A percentile compares a stretch with the other conserved stretches of the same genome.
Conservation (phyloP, 1,139 yeast genomes). For the Saccharomyces hybrid region DNA sequence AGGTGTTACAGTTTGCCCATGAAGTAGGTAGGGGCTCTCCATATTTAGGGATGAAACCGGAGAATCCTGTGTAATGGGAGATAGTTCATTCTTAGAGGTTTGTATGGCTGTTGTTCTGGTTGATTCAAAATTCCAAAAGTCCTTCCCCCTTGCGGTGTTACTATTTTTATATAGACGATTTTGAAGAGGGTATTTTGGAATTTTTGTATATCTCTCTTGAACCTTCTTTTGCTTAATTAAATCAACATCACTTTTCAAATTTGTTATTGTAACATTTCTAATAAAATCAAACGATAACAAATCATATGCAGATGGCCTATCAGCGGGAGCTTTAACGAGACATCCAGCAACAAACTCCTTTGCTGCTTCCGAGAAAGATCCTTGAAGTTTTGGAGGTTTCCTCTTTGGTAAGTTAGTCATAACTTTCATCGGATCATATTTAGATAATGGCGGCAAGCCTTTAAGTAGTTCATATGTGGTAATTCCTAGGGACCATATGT, state of each 20-base stretch:
- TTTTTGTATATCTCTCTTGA: slow-evolving; percentile 16
- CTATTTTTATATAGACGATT: slow-evolving; percentile 25
- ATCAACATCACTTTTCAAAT: slow-evolving; percentile 29
- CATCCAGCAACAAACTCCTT: slow-evolving; percentile 57
- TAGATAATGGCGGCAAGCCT: slow-evolving; percentile 66
- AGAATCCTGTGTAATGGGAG: slow-evolving; percentile 3
- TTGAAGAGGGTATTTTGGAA: slow-evolving; percentile 30
- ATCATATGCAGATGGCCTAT: slow-evolving; percentile 43
- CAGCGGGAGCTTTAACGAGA: slow-evolving; percentile 48
- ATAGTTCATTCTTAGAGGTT: neutral
- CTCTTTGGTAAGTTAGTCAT: slow-evolving; percentile 63
- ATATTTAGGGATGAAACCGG: slow-evolving; percentile 13
- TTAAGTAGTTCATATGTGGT: slow-evolving; percentile 68
- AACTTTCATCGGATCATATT: slow-evolving; percentile 67
- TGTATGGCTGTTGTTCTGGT: neutral
- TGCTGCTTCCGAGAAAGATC: slow-evolving; percentile 41
- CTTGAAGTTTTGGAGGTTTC: slow-evolving; percentile 53
- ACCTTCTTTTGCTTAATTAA: slow-evolving; percentile 20
- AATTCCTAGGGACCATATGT: slow-evolving; percentile 84
- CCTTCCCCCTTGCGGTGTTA: slow-evolving; percentile 1
- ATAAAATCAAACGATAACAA: slow-evolving; percentile 45
- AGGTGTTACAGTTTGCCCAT: slow-evolving; percentile 19
- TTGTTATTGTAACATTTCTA: slow-evolving; percentile 16
- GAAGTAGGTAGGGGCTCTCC: slow-evolving; percentile 8
- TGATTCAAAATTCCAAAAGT: slow-evolving; percentile 22